Base-by-base conservation (phyloP, 257 asterid genomes). In the Nicotiana sylvestris region DNA sequence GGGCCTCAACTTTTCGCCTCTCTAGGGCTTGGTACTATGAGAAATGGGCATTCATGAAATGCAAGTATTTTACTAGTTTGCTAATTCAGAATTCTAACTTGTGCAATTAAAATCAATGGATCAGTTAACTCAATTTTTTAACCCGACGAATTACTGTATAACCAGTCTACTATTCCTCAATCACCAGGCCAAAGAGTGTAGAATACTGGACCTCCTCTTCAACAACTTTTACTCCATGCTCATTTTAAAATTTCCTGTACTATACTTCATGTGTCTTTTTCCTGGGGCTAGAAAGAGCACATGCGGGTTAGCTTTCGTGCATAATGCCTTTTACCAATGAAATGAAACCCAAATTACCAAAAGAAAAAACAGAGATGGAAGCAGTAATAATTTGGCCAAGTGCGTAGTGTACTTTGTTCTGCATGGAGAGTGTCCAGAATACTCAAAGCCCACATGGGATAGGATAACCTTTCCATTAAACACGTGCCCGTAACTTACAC, bases 401-500 rank as follows among this genome's bases (percentile, higher is more conserved):
- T 29, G 51, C 15, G 12, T 6, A 32, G 35, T 77, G 88, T 86
- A 89, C 86, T 86, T 85, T 32, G 60, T 79, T 27, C 43, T 86
- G 80, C 80, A 78, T 81, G 78, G 69, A 55, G 70, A 81, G 35
- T 77, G 82, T 83, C 82, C 81, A 39, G 72, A 77, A 77, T 32
- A 76, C 57, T 66, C 70, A 46, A 76, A 46, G 13, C 81, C 74
- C 88, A 85, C 86, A 76, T 86, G 88, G 87, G 84, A 76, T 65
- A 85, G 77, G 82, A 87, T 84, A 82, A 81, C 30, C 78, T 60
- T 60, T 82, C 74, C 80, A 79, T 76, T 67, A 25, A 77, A 74
- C 91, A 87, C 90, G 87, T 85, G 90, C 83, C 85, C 89, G 87
- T 88, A 83, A 83, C 89, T 88, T 91, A 86, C 85, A 82, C 87